These are phyloP conservation scores for Coemansia sp. DNA, from an alignment of 192 early-diverging fungal species.

Conservation along the genomic window DNA sequence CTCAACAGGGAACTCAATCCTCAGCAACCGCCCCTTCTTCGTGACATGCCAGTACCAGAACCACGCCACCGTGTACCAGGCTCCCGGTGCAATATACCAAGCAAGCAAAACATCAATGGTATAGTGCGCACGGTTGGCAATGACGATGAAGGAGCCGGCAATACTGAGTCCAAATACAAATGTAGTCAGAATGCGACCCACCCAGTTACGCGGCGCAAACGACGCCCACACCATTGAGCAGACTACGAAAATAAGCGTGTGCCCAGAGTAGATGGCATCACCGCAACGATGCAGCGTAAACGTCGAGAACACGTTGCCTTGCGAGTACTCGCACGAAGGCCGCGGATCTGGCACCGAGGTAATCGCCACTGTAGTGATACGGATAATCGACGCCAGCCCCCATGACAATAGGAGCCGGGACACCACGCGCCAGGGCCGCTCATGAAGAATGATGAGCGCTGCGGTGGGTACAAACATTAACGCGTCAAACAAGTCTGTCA, in stretches of 20 bases:
- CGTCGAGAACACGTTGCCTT: conserved; percentile 61
- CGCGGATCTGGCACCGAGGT: conserved; percentile 69
- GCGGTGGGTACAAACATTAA: conserved; percentile 60
- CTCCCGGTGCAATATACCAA: conserved; percentile 60
- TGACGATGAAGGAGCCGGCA: conserved; percentile 61
- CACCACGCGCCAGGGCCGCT: conserved; percentile 61
- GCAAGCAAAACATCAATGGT: conserved; percentile 66
- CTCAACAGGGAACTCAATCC: conserved; percentile 55
- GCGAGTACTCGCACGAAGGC: conserved; percentile 58
- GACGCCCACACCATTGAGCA: conserved; percentile 64
- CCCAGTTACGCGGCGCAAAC: conserved; percentile 56
- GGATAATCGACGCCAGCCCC: conserved; percentile 60
- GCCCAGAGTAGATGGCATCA: conserved; percentile 69
- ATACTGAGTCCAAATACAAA: conserved; percentile 58
- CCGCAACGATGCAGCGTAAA: conserved; percentile 66
- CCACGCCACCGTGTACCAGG: conserved; percentile 58
- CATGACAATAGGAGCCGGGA: conserved; percentile 59
- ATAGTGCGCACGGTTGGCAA: conserved; percentile 70
- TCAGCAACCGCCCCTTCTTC: conserved; percentile 47
- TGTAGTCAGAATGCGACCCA: conserved; percentile 43
- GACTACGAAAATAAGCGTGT: conserved; percentile 66
- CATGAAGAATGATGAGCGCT: conserved; percentile 57
- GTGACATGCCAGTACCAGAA: conserved; percentile 61
- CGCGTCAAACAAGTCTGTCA: conserved; percentile 66
- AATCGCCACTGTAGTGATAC: conserved; percentile 67